Evolutionary conservation across 345 rosid genomes (phyloP), one percentile per base, ranked within the genome.

Genomic region (Zanthoxylum bungeanum): DNA sequence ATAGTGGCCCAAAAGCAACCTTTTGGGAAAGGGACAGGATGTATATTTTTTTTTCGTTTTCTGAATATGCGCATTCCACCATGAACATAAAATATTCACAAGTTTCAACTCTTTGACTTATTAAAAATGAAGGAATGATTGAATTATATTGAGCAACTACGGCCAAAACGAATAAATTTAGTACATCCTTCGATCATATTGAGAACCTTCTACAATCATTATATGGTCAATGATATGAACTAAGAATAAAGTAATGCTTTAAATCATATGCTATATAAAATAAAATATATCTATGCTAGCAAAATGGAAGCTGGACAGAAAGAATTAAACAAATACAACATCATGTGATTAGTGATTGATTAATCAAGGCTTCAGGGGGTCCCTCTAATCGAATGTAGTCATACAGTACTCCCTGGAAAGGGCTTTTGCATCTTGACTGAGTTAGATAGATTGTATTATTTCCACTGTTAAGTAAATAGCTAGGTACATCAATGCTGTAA

Each of bases 351-450:
- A 1, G 19, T 12, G 17, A 4, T 44, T 30, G 16, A 9, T 19
- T 30, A 34, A 0, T 57, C 60, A 75, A 49, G 34, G 34, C 28
- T 77, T 22, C 47, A 3, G 71, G 67, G 12, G 97, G 93, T n/a
- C 85, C 88, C 84, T 95, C 98, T 19, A 95, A 78, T 24, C 97
- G 91, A 68, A 96, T 85, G 58, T 96, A 95, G 74, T 95, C 99
- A 74, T 95, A 95, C 94, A 95, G 88, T 50, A 93, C 76, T 27
- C 96, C 96, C 9, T 75, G 76, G 73, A 88, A 91, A 12, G 77
- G 78, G 67, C 68, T 44, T 30, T 1, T 12, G 51, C 70, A 47
- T 83, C 74, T 83, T 24, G 97, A 58, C 64, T 93, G 99, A 39
- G 85, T 89, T 50, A 95, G 88, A 78, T 75, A 89, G 21, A 93